Evolutionary conservation across 495 filamentous ascomycete genomes (phyloP).

Genomic region (Aspergillus steynii): DNA sequence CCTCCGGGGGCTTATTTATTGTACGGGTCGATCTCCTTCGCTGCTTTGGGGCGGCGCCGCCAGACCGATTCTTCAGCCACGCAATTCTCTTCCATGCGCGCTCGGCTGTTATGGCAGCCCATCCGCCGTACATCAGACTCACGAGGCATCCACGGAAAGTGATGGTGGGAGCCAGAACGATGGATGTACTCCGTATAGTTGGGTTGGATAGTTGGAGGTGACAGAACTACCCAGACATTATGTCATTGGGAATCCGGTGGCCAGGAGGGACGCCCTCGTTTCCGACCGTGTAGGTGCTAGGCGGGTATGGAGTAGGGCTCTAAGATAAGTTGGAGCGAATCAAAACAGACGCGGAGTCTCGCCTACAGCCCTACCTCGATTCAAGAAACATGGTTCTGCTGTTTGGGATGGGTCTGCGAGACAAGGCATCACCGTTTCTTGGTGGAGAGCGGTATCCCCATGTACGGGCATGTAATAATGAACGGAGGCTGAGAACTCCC

Average conservation of each 20-base stretch:
- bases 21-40: neutral
- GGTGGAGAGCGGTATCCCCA: constrained; percentile 7
- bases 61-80: neutral
- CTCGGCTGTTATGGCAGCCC: neutral
- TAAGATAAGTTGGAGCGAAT: neutral
- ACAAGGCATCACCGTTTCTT: constrained; percentile 25
- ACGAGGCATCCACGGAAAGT: too few species aligned
- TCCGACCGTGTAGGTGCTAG: too few species aligned
- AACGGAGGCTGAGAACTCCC: neutral
- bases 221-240: too few species aligned
- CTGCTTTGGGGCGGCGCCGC: neutral
- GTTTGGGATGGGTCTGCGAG: constrained; percentile 7
- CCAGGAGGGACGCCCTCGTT: too few species aligned
- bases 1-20: neutral
- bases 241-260: too few species aligned
- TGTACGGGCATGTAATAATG: constrained; percentile 1
- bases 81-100: neutral
- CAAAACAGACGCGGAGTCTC: neutral
- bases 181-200: too few species aligned
- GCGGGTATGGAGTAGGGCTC: too few species aligned
- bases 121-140: neutral
- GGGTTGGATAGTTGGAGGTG: too few species aligned
- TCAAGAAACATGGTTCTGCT: constrained; percentile 2
- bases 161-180: too few species aligned
- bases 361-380: too few species aligned